Percentiles rank a stretch among this genome's conserved stretches.
These are phyloP conservation scores for Pseudogymnoascus sp. DNA, from an alignment of 2,329 filamentous ascomycete species.

Conservation along the genomic window DNA sequence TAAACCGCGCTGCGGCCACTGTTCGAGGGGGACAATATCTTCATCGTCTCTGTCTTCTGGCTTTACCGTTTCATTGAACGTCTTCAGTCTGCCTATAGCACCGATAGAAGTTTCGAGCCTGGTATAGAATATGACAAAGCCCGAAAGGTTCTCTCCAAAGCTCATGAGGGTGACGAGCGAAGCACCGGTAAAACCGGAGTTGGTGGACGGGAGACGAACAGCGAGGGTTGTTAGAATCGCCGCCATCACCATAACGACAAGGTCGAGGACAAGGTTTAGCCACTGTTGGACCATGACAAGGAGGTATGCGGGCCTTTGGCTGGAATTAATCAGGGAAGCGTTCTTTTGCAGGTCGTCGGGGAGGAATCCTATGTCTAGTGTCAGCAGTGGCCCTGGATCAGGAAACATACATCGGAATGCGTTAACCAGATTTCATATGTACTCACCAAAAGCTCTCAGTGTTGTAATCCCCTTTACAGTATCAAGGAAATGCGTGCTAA, in stretches of 20 bases:
- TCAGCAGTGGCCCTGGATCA: neutral
- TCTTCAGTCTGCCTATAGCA: slow-evolving; percentile 1
- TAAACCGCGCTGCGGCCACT: slow-evolving; percentile 18
- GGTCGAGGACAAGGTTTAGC: slow-evolving; percentile 35
- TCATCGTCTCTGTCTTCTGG: neutral
- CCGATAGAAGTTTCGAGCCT: neutral
- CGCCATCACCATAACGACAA: slow-evolving; percentile 17
- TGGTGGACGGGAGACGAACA: neutral
- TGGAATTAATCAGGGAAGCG: slow-evolving; percentile 28
- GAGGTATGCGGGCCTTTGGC: slow-evolving; percentile 37
- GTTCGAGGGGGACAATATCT: neutral
- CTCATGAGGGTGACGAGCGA: slow-evolving; percentile 16
- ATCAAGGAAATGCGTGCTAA: slow-evolving; percentile 32
- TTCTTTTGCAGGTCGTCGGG: slow-evolving; percentile 26
- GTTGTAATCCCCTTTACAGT: slow-evolving; percentile 34
- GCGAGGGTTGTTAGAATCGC: slow-evolving; percentile 9
- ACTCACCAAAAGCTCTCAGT: slow-evolving; percentile 33
- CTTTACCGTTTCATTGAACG: neutral
- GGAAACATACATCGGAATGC: neutral
- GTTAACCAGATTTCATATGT: neutral
- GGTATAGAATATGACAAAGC: slow-evolving; percentile 11
- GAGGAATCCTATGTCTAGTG: neutral
- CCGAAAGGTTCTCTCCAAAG: slow-evolving; percentile 14
- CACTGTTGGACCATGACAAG: slow-evolving; percentile 37
- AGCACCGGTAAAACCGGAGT: slow-evolving; percentile 16